Evolutionary conservation across 225 moss, liverwort and hornwort species (phyloP).

Genomic region (Sphagnum tenellum): DNA sequence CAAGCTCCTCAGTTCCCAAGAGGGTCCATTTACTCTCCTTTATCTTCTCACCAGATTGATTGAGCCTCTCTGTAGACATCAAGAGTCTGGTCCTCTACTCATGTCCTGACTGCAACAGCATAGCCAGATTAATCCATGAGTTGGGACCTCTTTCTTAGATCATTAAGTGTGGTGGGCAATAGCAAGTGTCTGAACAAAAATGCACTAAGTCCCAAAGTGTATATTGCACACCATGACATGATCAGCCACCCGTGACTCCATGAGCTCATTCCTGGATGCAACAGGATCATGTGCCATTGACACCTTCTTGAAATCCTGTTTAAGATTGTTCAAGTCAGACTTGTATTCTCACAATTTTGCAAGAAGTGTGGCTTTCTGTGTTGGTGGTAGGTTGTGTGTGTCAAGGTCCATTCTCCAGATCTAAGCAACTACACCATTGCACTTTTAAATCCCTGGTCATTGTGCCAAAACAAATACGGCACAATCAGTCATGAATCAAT

Average conservation of each 20-base stretch:
- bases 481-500: no score
- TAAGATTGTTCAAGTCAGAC: conserved; percentile 61
- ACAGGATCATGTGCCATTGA: conserved; percentile 33
- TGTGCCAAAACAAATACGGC: no score
- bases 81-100: conserved; percentile 54
- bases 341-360: conserved; percentile 61
- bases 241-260: conserved; percentile 51
- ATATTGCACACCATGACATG: conserved; percentile 17
- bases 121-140: no score
- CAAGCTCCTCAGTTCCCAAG: conserved; percentile 58
- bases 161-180: no score
- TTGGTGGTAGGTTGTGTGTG: conserved; percentile 52
- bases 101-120: no score
- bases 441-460: no score
- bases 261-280: conserved; percentile 48
- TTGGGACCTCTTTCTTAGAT: no score
- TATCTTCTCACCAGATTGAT: conserved; percentile 50
- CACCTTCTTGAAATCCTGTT: conserved; percentile 57
- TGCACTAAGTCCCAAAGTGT: background rate
- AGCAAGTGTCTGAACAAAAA: no score
- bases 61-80: conserved; percentile 50
- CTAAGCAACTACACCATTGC: no score
- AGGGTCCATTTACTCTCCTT: conserved; percentile 60
- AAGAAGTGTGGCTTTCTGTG: conserved; percentile 46
- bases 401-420: conserved; percentile 64